Conservation (phyloP, 2,329 filamentous ascomycete genomes). For the Aureobasidium sp. region DNA sequence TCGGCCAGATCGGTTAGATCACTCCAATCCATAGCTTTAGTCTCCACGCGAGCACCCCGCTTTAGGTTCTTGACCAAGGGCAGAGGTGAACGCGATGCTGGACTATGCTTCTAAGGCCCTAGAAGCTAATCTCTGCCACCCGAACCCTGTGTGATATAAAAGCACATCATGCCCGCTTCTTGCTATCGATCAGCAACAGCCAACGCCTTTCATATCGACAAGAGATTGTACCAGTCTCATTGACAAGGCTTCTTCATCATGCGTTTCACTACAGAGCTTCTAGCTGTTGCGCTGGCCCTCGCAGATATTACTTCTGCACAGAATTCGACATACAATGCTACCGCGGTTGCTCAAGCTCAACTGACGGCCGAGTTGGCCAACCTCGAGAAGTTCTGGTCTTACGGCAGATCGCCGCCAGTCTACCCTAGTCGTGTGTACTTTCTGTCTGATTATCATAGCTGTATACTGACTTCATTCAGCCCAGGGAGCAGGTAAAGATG, state of each 20-base stretch:
- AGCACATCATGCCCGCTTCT: not conserved
- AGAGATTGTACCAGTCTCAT: constrained; percentile 10
- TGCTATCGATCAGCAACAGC: not conserved
- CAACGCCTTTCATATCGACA: constrained; percentile 3
- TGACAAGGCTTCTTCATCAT: constrained; percentile 8
- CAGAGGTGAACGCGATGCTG: not conserved
- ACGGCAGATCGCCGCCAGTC: constrained; percentile 26
- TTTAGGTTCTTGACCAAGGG: not conserved
- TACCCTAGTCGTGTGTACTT: constrained; percentile 25
- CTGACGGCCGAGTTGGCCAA: constrained; percentile 18
- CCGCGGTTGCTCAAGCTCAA: constrained; percentile 5
- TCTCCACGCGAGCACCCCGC: constrained; percentile 1
- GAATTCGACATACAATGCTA: constrained; percentile 10
- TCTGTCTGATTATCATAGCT: not conserved
- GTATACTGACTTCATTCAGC: constrained; percentile 18
- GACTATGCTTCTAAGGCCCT: not conserved
- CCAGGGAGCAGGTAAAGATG: constrained; percentile 27
- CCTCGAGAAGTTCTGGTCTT: constrained; percentile 23
- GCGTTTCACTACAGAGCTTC: constrained; percentile 14
- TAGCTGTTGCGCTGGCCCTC: constrained; percentile 12
- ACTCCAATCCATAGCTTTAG: not conserved
- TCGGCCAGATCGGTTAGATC: not conserved
- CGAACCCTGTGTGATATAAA: not conserved
- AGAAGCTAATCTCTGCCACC: not conserved
- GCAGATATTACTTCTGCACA: constrained; percentile 11